Percentiles rank a stretch among this genome's conserved stretches.
phyloP scores from a whole-genome alignment of 1,284 basidiomycete species.

The Pseudozyma pruni region DNA sequence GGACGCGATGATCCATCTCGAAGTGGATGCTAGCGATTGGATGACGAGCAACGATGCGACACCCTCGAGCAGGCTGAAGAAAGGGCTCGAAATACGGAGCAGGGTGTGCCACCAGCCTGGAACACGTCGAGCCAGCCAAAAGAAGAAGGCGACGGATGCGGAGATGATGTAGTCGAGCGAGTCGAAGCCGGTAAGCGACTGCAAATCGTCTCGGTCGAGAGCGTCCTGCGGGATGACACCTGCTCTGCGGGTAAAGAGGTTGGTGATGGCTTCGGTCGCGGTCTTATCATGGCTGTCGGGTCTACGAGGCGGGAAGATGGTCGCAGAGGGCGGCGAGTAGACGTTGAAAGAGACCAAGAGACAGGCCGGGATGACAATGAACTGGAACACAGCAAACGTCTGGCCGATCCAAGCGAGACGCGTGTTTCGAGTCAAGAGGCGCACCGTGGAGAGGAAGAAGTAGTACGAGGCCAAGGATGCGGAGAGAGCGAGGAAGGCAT shows the following conservation, averaged over 20 bases:
- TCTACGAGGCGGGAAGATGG: constrained; percentile 39
- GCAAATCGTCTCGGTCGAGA: constrained; percentile 8
- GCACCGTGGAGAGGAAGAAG: constrained; percentile 59
- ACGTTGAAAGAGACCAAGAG: constrained; percentile 63
- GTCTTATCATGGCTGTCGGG: constrained; percentile 24
- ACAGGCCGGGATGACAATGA: constrained; percentile 61
- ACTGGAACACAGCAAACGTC: constrained; percentile 60
- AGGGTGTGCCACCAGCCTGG: constrained; percentile 63
- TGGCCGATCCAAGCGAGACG: constrained; percentile 53
- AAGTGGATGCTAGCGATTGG: constrained; percentile 60
- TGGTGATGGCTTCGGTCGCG: constrained; percentile 31
- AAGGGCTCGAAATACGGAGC: constrained; percentile 59
- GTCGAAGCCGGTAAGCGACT: constrained; percentile 29
- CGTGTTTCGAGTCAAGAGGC: constrained; percentile 48
- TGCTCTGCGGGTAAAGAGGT: constrained; percentile 19
- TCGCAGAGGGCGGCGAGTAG: constrained; percentile 59
- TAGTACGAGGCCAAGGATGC: constrained; percentile 65
- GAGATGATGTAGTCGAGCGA: constrained; percentile 24
- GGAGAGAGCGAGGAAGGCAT: constrained; percentile 65
- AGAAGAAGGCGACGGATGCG: constrained; percentile 39
- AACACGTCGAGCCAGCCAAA: constrained; percentile 54
- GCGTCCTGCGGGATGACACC: neutral
- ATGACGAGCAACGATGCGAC: constrained; percentile 65
- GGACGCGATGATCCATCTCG: constrained; percentile 69
- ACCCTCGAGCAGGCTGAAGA: constrained; percentile 66